Evolutionary conservation across 2,329 filamentous ascomycete species (phyloP).

Genomic region (Ceratocystis cacaofunesta): DNA sequence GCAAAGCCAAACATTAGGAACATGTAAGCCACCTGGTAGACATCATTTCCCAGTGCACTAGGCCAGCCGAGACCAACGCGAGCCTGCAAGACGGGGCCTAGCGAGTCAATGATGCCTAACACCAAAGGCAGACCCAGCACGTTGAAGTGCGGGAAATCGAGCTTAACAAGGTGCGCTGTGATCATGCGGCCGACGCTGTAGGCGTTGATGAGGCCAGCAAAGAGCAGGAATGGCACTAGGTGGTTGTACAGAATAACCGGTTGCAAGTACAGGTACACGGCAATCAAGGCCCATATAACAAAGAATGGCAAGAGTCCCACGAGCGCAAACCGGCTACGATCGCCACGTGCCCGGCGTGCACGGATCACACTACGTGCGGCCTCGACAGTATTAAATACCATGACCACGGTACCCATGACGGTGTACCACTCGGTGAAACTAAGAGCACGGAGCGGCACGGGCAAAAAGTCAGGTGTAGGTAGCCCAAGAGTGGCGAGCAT

Average conservation of each 20-base stretch:
- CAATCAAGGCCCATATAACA: constrained; percentile 60
- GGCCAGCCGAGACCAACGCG: constrained; percentile 56
- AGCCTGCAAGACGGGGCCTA: constrained; percentile 53
- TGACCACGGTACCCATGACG: constrained; percentile 65
- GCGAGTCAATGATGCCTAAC: constrained; percentile 63
- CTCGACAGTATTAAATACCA: constrained; percentile 71
- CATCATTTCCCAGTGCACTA: constrained; percentile 54
- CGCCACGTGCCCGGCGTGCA: constrained; percentile 58
- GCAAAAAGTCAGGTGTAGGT: constrained; percentile 31
- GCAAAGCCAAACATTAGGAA: constrained; percentile 76
- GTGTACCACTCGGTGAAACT: constrained; percentile 90
- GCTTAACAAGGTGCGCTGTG: constrained; percentile 77
- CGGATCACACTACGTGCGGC: constrained; percentile 73
- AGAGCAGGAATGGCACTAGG: constrained; percentile 78
- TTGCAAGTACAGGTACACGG: constrained; percentile 69
- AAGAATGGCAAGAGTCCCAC: constrained; percentile 74
- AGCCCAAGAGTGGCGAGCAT: constrained; percentile 59
- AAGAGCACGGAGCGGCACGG: constrained; percentile 49
- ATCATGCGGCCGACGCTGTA: constrained; percentile 95
- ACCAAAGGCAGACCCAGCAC: constrained; percentile 65
- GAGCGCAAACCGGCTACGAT: constrained; percentile 59
- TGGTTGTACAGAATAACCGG: constrained; percentile 70
- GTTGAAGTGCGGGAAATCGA: constrained; percentile 81
- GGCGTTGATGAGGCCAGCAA: constrained; percentile 78
- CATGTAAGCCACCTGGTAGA: constrained; percentile 85